phyloP scores from a whole-genome alignment of 768 basidiomycete genomes.

The Pulveroboletus sp. region DNA sequence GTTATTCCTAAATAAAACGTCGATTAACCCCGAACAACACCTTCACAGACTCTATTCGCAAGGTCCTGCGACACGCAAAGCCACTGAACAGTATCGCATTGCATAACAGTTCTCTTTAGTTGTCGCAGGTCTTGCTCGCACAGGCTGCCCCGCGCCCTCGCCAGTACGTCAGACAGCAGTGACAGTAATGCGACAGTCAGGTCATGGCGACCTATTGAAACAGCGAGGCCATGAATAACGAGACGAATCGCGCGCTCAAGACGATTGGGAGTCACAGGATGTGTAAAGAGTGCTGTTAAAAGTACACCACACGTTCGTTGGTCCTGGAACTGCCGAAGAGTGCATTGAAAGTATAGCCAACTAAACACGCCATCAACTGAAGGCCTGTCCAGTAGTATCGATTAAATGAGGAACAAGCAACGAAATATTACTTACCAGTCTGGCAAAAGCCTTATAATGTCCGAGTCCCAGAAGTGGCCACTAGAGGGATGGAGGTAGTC shows the following conservation, averaged over 20 bases:
- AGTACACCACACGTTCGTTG: constrained; percentile 30
- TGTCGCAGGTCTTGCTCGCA: constrained; percentile 25
- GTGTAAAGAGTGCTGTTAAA: constrained; percentile 29
- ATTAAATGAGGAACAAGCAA: background rate
- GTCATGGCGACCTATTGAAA: constrained; percentile 16
- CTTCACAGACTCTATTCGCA: constrained; percentile 29
- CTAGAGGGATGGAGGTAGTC: constrained; percentile 41
- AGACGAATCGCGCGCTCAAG: constrained; percentile 37
- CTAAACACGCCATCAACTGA: constrained; percentile 34
- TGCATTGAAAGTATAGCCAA: constrained; percentile 39
- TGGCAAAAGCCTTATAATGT: constrained; percentile 9
- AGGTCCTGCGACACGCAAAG: constrained; percentile 32
- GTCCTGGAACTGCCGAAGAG: constrained; percentile 19
- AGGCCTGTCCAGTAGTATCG: constrained; percentile 6
- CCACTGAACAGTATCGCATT: constrained; percentile 28
- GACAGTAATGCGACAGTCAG: constrained; percentile 32
- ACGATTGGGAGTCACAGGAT: constrained; percentile 21
- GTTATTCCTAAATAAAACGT: background rate
- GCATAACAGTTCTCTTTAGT: constrained; percentile 42
- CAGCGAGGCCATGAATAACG: constrained; percentile 33
- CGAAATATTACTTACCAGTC: constrained; percentile 24
- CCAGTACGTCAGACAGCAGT: constrained; percentile 38
- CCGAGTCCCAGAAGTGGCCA: constrained; percentile 39
- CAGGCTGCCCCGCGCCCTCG: constrained; percentile 25
- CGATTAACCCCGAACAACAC: constrained; percentile 17